Percentiles rank a stretch among this genome's conserved stretches.
Evolutionary conservation across 2,329 filamentous ascomycete genomes (phyloP).

Genomic region (Botrytis pseudocinerea): DNA sequence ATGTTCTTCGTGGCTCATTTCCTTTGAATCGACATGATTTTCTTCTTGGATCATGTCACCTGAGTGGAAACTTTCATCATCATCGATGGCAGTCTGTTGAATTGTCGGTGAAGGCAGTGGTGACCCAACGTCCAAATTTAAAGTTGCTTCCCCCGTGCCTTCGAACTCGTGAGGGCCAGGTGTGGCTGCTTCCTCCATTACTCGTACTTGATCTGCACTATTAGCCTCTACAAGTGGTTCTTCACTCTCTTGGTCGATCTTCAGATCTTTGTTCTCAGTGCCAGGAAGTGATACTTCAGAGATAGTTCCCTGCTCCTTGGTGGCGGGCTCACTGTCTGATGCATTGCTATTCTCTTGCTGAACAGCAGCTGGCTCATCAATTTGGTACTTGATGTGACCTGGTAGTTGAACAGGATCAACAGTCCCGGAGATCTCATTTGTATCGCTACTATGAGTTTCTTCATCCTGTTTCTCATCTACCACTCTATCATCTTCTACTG

Average conservation of each 20-base stretch:
- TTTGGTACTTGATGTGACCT: background rate
- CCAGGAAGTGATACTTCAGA: background rate
- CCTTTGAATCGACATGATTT: background rate
- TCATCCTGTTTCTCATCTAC: background rate
- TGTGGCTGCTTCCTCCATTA: background rate
- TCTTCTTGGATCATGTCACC: background rate
- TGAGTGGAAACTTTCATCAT: background rate
- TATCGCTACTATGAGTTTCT: background rate
- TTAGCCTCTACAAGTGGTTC: background rate
- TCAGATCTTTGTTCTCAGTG: background rate
- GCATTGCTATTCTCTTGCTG: background rate
- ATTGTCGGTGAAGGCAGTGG: background rate
- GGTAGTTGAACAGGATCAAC: background rate
- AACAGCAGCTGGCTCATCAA: background rate
- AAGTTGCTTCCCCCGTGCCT: constrained; percentile 4
- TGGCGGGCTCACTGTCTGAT: background rate
- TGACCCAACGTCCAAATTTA: constrained; percentile 12
- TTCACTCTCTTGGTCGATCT: background rate
- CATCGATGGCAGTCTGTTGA: background rate
- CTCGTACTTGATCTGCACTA: background rate
- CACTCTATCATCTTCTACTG: background rate
- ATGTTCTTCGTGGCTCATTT: background rate
- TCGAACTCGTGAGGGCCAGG: background rate
- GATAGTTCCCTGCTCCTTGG: background rate
- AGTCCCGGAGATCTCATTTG: background rate